phyloP scores from a whole-genome alignment of 192 early-diverging fungal species.

The Coemansia pectinata region DNA sequence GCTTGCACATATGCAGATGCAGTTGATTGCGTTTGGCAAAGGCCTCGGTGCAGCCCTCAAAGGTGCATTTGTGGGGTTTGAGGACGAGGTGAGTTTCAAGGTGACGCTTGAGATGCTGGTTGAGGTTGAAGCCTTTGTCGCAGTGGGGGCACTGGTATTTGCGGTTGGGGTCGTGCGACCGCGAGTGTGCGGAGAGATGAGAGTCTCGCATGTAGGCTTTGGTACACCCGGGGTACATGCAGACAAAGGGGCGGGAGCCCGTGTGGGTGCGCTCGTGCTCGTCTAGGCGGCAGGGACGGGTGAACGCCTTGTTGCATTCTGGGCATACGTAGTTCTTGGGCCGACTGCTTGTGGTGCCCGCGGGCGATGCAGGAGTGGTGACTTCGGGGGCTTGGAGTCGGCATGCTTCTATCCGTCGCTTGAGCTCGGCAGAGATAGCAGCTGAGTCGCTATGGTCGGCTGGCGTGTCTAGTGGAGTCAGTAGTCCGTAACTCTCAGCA shows the following conservation, averaged over 20 bases:
- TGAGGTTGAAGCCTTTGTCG: slow-evolving; percentile 41
- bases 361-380: neutral
- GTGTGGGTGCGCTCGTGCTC: slow-evolving; percentile 73
- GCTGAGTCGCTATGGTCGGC: neutral
- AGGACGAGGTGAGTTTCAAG: slow-evolving; percentile 28
- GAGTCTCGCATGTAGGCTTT: slow-evolving; percentile 67
- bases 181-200: slow-evolving; percentile 31
- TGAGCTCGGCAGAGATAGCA: neutral
- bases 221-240: slow-evolving; percentile 65
- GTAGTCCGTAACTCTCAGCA: neutral
- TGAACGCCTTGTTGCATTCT: slow-evolving; percentile 31
- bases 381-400: neutral
- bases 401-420: neutral
- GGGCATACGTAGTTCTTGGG: slow-evolving; percentile 24
- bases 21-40: slow-evolving; percentile 57
- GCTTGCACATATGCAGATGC: slow-evolving; percentile 38
- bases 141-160: slow-evolving; percentile 38
- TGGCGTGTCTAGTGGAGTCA: neutral
- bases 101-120: slow-evolving; percentile 59
- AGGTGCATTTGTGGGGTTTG: slow-evolving; percentile 39
- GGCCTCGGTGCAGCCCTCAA: slow-evolving; percentile 25
- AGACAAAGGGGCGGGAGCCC: slow-evolving; percentile 72
- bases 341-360: slow-evolving; percentile 6
- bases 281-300: slow-evolving; percentile 33
- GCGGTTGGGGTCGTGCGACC: slow-evolving; percentile 16